phyloP scores from a whole-genome alignment of 345 rosid species.

The Populus tremula region DNA sequence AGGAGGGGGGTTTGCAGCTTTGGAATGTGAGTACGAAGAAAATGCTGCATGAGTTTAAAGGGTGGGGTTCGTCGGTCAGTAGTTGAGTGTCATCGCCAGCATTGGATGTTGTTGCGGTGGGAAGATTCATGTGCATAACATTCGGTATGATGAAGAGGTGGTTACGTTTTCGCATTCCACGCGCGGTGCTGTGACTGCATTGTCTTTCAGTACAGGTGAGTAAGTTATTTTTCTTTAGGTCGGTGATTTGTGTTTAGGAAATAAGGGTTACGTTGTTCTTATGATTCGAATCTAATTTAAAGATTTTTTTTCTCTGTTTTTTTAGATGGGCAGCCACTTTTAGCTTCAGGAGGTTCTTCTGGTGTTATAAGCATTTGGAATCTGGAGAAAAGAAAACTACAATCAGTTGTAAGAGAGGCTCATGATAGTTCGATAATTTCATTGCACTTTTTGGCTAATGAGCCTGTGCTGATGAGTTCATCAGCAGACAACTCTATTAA shows the following conservation, averaged over 20 bases:
- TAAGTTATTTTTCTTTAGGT: neutral
- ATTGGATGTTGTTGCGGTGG: too few species aligned
- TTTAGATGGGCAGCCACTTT: constrained; percentile 90
- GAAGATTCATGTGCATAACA: too few species aligned
- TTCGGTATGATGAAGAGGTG: too few species aligned
- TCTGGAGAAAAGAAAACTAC: constrained; percentile 86
- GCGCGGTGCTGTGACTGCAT: too few species aligned
- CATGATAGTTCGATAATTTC: constrained; percentile 80
- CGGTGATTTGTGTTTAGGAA: neutral
- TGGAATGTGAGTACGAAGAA: constrained; percentile 94
- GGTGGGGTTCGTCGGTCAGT: too few species aligned
- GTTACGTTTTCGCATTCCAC: too few species aligned
- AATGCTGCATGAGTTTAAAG: constrained; percentile 34
- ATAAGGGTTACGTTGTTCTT: neutral
- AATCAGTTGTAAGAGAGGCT: constrained; percentile 85
- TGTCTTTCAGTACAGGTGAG: too few species aligned
- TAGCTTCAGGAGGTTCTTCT: constrained; percentile 90
- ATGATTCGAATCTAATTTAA: neutral
- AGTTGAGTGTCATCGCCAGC: too few species aligned
- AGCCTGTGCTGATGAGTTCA: constrained; percentile 94
- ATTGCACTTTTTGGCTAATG: constrained; percentile 85
- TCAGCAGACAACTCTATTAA: constrained; percentile 93
- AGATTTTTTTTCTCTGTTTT: constrained; percentile 7
- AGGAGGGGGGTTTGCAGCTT: constrained; percentile 83
- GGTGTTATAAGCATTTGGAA: constrained; percentile 99